Base-by-base conservation (phyloP, 768 basidiomycete genomes). In the Cystoderma amianthinum region DNA sequence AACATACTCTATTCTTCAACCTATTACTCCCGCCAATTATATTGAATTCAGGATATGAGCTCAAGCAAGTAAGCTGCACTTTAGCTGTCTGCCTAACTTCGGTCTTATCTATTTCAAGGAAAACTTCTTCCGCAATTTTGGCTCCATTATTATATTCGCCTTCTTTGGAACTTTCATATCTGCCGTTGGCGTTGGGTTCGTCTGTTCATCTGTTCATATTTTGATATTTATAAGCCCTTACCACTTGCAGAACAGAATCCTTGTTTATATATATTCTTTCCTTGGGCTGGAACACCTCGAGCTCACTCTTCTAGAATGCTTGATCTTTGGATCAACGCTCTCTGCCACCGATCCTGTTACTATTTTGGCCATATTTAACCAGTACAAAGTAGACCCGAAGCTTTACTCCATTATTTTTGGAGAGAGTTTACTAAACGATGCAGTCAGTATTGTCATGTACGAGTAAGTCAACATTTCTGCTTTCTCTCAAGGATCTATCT, bases 401-500 rank as follows among this genome's bases (percentile, higher is more conserved):
- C 72, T 99, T 6, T 98, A 98, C 65, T 86, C 83, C 34, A 78
- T 98, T 61, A 99, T 99, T 49, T 99, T 98, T 55, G 96, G 96
- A 19, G 96, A 98, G 62, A 88, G 84, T 62, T 72, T 99, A 44
- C 66, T 99, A 45, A 99, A 99, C 64, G 96, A 99, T 70, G 96
- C 96, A 15, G 96, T 98, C 55, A 92, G 90, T 74, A 98, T 98
- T 69, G 94, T 98, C 62, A 93, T 99, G 88, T 98, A 98, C 63
- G 96, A 99, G 93, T 97, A 60, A 72, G 93, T 20, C 21, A 20
- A 23, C 12, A 15, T 20, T 7, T 45, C 39, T 33, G 25, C 32
- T 32, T 36, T 39, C 23, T 4, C 22, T 21, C 2, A 3, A 13
- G 19, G 19, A 15, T 10, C n/a, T 15, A 17, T 23, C 6, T 18